Evolutionary conservation across 176 grass and related monocot genomes (phyloP), one percentile per base, ranked within the genome.

Genomic region (Pontederia paniculata): DNA sequence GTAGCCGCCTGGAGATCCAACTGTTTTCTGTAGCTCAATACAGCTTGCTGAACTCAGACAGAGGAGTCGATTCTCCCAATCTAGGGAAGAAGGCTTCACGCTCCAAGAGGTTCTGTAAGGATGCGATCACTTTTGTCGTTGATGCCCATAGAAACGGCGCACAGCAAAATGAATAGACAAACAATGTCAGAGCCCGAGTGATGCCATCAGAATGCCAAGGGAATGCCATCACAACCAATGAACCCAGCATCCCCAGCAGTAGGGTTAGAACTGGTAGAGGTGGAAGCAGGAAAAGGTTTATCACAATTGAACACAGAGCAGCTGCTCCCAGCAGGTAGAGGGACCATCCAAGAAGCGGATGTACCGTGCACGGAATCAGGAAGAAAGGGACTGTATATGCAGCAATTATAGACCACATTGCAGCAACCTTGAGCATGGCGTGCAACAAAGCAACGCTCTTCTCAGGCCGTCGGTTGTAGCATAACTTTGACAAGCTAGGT

Each of bases 311-410:
- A 43, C 75, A 77, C 23, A 95, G 74, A 17, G 84, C 47, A 5
- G 87, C 67, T 2, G 73, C 63, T 49, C 89, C 89, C 64, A 95
- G 67, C 15, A 95, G 70, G 65, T 89, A 95, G 37, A 95, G 18
- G 43, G 81, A 81, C 89, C 89, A 95, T 58, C 89, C 89, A 57
- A 95, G 83, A 73, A 95, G 45, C 17, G 89, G 89, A 62, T 95
- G 89, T 41, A 83, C 50, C 4, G 84, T 95, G 72, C 89, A 52
- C 11, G 89, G 84, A 58, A 95, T 75, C 55, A 95, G 44, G 44
- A 95, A 95, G 77, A 95, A 95, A 2, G 89, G 89, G 48, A 89
- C 77, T 17, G 73, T 45, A 58, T 89, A 89, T 45, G 78, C 77
- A 20, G 81, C 73, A 25, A 80, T 25, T 41, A 89, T 66, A 73